Percentiles rank a stretch among this genome's conserved stretches.
Conservation (phyloP, 2,329 filamentous ascomycete species). For the Penicillium sp. region DNA sequence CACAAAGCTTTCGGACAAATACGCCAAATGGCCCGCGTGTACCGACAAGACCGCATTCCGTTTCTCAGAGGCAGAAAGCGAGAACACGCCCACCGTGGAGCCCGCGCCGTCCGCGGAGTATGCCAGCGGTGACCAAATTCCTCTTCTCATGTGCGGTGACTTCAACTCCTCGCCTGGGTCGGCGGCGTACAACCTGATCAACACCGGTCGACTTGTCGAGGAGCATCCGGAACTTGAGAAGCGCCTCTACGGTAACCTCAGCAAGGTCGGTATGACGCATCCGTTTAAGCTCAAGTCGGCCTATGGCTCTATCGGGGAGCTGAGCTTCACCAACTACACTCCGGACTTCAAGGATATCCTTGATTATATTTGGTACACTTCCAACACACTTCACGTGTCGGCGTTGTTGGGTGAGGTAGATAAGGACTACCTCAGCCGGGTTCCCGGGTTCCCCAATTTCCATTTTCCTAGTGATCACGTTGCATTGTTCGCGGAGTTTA, state of each 20-base stretch:
- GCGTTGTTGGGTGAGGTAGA: constrained; percentile 84
- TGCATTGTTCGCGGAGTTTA: constrained; percentile 83
- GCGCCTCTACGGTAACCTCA: constrained; percentile 90
- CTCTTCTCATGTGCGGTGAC: constrained; percentile 87
- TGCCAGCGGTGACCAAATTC: constrained; percentile 79
- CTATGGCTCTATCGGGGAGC: constrained; percentile 79
- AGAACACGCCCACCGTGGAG: constrained; percentile 50
- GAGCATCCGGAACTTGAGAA: constrained; percentile 76
- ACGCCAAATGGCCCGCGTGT: constrained; percentile 72
- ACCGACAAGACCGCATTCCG: constrained; percentile 69
- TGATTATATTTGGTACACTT: constrained; percentile 98
- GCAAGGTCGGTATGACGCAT: constrained; percentile 85
- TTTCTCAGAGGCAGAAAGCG: constrained; percentile 50
- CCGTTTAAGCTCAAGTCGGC: constrained; percentile 91
- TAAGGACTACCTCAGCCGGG: constrained; percentile 75
- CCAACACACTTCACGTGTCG: constrained; percentile 80
- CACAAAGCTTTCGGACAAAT: constrained; percentile 80
- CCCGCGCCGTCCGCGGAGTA: constrained; percentile 85
- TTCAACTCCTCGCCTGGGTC: constrained; percentile 90
- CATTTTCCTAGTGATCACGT: constrained; percentile 94
- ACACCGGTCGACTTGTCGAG: constrained; percentile 72
- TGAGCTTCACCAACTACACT: constrained; percentile 95
- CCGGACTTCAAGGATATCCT: constrained; percentile 89
- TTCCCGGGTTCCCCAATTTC: constrained; percentile 89
- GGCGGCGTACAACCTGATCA: constrained; percentile 86